These are phyloP conservation scores for Podosphaera fusca DNA, from an alignment of 2,329 filamentous ascomycete genomes.

Conservation along the genomic window DNA sequence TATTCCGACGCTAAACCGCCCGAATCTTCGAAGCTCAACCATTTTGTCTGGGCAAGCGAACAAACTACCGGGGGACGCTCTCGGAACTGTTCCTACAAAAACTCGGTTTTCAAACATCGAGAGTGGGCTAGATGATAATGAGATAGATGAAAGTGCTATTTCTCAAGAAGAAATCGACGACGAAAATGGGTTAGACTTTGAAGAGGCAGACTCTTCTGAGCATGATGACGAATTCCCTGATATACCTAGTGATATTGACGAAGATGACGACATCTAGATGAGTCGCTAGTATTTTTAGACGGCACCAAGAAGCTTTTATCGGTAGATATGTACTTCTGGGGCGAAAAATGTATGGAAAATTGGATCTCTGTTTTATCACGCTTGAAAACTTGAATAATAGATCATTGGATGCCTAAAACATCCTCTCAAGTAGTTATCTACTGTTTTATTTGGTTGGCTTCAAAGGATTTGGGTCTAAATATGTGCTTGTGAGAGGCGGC, in stretches of 20 bases:
- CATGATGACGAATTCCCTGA: slow-evolving; percentile 1
- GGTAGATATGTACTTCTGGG: too few species aligned
- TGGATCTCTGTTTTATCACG: too few species aligned
- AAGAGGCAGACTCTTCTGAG: not conserved
- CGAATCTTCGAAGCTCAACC: not conserved
- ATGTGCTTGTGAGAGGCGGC: too few species aligned
- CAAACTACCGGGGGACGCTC: not conserved
- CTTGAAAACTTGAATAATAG: too few species aligned
- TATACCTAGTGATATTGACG: not conserved
- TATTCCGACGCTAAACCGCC: not conserved
- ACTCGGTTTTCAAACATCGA: not conserved
- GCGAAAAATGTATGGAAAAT: too few species aligned
- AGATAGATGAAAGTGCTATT: not conserved
- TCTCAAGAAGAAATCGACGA: not conserved
- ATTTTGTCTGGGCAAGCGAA: not conserved
- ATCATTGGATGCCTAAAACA: too few species aligned
- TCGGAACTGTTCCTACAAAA: not conserved
- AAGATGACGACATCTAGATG: not conserved
- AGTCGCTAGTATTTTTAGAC: too few species aligned
- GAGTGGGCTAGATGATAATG: not conserved
- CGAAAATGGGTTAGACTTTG: not conserved
- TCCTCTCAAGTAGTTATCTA: too few species aligned
- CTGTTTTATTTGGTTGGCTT: too few species aligned
- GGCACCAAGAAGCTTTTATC: too few species aligned
- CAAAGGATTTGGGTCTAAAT: too few species aligned